These are phyloP conservation scores for Diphasiastrum complanatum DNA, from an alignment of 83 land plant genomes.

Conservation along the genomic window DNA sequence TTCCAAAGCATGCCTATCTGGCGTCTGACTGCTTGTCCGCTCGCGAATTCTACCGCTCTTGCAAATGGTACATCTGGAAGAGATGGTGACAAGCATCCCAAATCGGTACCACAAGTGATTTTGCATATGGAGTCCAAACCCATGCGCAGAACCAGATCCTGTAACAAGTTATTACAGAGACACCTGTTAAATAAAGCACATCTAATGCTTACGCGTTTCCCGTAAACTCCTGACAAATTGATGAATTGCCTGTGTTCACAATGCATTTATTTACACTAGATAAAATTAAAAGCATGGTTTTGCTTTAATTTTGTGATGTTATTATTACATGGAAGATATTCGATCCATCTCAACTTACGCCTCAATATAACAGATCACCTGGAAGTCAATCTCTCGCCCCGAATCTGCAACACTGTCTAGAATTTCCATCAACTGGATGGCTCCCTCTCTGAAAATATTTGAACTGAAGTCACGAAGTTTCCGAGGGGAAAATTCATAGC, in stretches of 20 bases:
- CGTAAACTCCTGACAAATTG: too few species aligned
- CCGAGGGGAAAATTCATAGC: neutral
- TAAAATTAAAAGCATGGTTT: neutral
- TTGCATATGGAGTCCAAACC: neutral
- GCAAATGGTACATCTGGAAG: neutral
- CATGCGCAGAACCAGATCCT: neutral
- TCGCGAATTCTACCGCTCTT: neutral
- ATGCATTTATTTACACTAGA: too few species aligned
- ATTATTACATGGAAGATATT: too few species aligned
- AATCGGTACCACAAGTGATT: neutral
- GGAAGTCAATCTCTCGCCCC: neutral
- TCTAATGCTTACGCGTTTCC: too few species aligned
- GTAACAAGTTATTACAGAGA: too few species aligned
- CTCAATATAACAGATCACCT: neutral
- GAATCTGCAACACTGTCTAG: neutral
- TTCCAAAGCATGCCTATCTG: neutral
- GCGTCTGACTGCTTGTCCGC: neutral
- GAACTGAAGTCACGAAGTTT: neutral
- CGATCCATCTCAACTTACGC: too few species aligned
- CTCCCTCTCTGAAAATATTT: neutral
- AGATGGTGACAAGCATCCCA: constrained; percentile 2
- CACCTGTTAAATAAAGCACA: too few species aligned
- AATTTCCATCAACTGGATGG: neutral
- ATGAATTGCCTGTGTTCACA: too few species aligned
- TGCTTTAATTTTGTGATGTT: neutral